Base-by-base conservation (phyloP, 768 basidiomycete species). In the Suillus placidus region DNA sequence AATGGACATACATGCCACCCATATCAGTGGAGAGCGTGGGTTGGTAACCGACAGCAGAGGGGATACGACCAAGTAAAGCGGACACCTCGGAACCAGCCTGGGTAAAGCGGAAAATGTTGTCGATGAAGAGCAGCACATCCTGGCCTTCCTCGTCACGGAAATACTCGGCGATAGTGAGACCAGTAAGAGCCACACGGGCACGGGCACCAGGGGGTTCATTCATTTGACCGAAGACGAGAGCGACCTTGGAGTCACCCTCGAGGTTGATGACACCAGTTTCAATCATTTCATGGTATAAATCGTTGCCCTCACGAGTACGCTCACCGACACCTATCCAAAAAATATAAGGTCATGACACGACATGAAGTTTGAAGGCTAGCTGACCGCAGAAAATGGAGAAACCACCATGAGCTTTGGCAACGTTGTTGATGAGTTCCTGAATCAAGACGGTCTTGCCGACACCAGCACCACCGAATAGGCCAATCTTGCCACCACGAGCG, bases 81-180 rank as follows among this genome's bases (percentile, higher is more conserved):
- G 97, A 99, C 86, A 99, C 97, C 80, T 99, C 97, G 70, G 97
- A 99, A 90, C 97, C 97, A 76, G 97, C 97, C 81, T 99, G 97
- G 73, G 97, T 99, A 93, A 99, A 99, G 78, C 97, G 96, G 97
- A 99, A 99, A 83, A 99, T 99, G 89, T 99, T 99, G 92, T 99
- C 97, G 79, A 99, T 99, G 88, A 99, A 99, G 77, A 99, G 90
- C 78, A 99, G 87, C 86, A 99, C 97, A 80, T 99, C 97, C 82
- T 99, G 97, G 70, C 97, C 97, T 84, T 99, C 97, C 84, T 99
- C 97, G 75, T 99, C 97, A 90, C 97, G 96, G 97, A 99, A 99
- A 85, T 99, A 99, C 83, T 99, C 97, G 70, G 97, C 97, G 73
- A 99, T 99, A 77, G 97, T 99, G 66, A 99, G 84, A 81, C 97